phyloP scores from a whole-genome alignment of 2,329 filamentous ascomycete genomes.

The Exophiala calicioides region DNA sequence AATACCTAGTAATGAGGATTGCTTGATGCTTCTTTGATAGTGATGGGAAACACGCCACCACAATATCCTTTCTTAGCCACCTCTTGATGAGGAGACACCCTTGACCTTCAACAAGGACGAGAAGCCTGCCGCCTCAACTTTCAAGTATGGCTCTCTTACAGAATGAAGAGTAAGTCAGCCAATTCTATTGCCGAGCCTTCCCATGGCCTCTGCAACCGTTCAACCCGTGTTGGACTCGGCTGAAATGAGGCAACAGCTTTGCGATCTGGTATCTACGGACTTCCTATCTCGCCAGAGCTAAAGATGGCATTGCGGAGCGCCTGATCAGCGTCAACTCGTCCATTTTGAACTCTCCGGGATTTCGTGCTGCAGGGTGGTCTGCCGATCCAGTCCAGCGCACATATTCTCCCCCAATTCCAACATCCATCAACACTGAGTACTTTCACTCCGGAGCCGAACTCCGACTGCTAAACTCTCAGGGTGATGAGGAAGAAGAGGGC shows the following conservation, averaged over 20 bases:
- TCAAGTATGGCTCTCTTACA: slow-evolving; percentile 51
- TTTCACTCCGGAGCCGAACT: slow-evolving; percentile 53
- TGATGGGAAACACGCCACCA: too few relatives aligned
- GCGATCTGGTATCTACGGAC: slow-evolving; percentile 67
- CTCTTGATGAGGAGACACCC: too few relatives aligned
- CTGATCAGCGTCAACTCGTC: slow-evolving; percentile 65
- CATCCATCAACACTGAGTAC: slow-evolving; percentile 63
- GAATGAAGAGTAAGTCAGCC: slow-evolving; percentile 51
- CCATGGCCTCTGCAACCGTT: background rate
- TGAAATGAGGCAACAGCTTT: slow-evolving; percentile 49
- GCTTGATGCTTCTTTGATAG: too few relatives aligned
- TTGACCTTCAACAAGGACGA: too few relatives aligned
- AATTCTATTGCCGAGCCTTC: background rate
- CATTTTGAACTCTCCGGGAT: slow-evolving; percentile 64
- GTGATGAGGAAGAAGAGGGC: slow-evolving; percentile 62
- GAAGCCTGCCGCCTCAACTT: too few relatives aligned
- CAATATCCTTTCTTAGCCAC: too few relatives aligned
- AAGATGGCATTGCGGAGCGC: slow-evolving; percentile 66
- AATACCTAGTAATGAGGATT: too few relatives aligned
- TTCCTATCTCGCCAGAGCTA: slow-evolving; percentile 63
- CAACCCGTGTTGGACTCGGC: background rate
- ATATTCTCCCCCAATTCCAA: slow-evolving; percentile 67
- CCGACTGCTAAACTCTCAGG: slow-evolving; percentile 40
- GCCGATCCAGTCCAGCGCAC: slow-evolving; percentile 60
- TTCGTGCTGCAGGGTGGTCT: slow-evolving; percentile 65